Percentiles rank a stretch among this genome's conserved stretches.
Evolutionary conservation across 768 basidiomycete genomes (phyloP).

Genomic region (Tulasnella sp.): DNA sequence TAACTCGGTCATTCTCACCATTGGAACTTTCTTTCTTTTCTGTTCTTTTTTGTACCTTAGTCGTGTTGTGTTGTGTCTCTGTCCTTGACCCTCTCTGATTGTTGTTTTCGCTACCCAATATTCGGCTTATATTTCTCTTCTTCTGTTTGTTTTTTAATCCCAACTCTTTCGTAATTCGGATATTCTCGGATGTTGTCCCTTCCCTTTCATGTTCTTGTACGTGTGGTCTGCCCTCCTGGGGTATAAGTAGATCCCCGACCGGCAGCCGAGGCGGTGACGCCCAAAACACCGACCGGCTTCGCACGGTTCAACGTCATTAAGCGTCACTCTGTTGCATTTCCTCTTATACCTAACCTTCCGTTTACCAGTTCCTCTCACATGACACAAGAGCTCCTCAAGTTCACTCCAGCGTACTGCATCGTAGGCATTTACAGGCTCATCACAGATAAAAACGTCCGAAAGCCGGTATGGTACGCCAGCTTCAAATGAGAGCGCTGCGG

Average conservation of each 20-base stretch:
- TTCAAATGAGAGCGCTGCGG: too few relatives aligned
- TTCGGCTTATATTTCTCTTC: background rate
- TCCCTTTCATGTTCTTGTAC: background rate
- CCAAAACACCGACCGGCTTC: background rate
- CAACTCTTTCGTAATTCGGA: background rate
- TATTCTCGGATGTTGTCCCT: background rate
- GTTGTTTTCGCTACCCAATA: background rate
- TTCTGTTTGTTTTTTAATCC: background rate
- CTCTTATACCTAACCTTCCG: background rate
- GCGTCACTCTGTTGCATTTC: background rate
- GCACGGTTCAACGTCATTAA: background rate
- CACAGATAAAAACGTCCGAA: conserved; percentile 60
- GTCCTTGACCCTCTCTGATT: background rate
- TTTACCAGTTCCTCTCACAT: conserved; percentile 20
- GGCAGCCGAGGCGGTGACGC: background rate
- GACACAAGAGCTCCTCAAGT: conserved; percentile 44
- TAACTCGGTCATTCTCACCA: background rate
- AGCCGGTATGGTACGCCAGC: conserved; percentile 54
- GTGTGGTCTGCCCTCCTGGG: too few relatives aligned
- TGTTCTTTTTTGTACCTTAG: background rate
- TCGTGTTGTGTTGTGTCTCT: background rate
- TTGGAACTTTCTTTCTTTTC: background rate
- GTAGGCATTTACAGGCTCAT: conserved; percentile 78
- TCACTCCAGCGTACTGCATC: conserved; percentile 74
- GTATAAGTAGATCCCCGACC: too few relatives aligned